Base-by-base conservation (phyloP, 2,329 filamentous ascomycete genomes). In the Sporothrix phasma region DNA sequence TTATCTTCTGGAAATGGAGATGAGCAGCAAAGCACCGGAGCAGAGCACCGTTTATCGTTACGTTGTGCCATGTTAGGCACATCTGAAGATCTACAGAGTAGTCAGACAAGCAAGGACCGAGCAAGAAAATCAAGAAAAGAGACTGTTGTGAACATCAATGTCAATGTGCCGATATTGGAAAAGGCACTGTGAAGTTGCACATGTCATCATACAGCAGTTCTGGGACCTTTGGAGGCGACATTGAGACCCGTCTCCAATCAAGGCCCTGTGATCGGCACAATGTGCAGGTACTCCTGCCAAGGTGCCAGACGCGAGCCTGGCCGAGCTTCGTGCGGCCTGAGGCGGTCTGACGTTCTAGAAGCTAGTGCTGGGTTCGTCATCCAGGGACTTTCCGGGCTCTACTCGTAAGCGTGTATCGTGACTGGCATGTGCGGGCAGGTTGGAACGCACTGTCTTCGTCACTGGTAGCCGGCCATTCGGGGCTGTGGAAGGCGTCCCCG, bases 401-500 rank as follows among this genome's bases (percentile, higher is more conserved):
- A n/a, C n/a, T n/a, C n/a, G n/a, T 37, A 37, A 34, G 4, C 31
- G 4, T 34, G 31, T 13, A 13, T 10, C 34, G 51, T 53, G 17
- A 11, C 34, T 41, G 31, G 53, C 37, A 41, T 26, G 31, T 17
- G 51, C 37, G 53, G 53, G 5, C 19, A 19, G 31, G n/a, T 22
- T 39, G 26, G 47, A 34, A 24, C 17, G 17, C 37, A 8, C 39
- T 60, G 54, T 46, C 37, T 61, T 47, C 58, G 58, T 49, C 58
- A 45, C 56, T 60, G 26, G 22, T n/a, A 22, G 45, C 51, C 45
- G 59, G 59, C 45, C 49, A 61, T 41, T 61, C 59, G 58, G 58
- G 11, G 58, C 47, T 49, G 58, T 47, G 58, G 58, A 61, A 47
- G 43, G 54, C n/a, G 29, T 37, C 43, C 39, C 58, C 58, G 58